Conservation (phyloP, 2,329 filamentous ascomycete genomes). For the Pestalotiopsis sp. region DNA sequence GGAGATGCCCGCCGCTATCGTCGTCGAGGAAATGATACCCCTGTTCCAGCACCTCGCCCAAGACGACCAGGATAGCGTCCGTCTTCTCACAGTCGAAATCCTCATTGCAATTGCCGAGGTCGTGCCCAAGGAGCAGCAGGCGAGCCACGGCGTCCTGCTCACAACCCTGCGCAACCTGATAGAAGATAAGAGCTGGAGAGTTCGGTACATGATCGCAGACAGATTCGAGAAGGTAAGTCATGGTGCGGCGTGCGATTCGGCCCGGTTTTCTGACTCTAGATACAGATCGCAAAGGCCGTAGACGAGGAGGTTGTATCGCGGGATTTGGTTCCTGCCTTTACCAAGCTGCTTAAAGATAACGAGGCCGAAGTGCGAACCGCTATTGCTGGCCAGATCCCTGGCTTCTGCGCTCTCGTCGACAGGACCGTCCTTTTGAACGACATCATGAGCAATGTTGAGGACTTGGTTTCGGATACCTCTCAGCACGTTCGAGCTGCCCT, state of each 20-base stretch:
- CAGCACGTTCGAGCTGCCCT: slow-evolving; percentile 96
- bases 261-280: neutral
- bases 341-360: slow-evolving; percentile 96
- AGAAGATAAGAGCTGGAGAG: slow-evolving; percentile 99
- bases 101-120: slow-evolving; percentile 96
- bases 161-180: slow-evolving; percentile 90
- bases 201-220: slow-evolving; percentile 98
- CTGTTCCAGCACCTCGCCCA: slow-evolving; percentile 95
- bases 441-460: slow-evolving; percentile 95
- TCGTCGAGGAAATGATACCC: slow-evolving; percentile 98
- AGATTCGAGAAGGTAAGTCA: slow-evolving; percentile 85
- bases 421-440: slow-evolving; percentile 87
- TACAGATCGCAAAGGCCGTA: slow-evolving; percentile 93
- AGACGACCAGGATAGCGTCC: slow-evolving; percentile 97
- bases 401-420: slow-evolving; percentile 91
- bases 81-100: slow-evolving; percentile 92
- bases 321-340: slow-evolving; percentile 94
- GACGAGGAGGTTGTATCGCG: slow-evolving; percentile 94
- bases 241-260: neutral
- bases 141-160: slow-evolving; percentile 90
- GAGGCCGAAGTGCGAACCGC: slow-evolving; percentile 97
- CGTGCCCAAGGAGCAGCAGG: slow-evolving; percentile 96
- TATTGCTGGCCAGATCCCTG: slow-evolving; percentile 95
- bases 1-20: slow-evolving; percentile 87
- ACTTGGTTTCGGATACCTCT: slow-evolving; percentile 91